Percentiles rank a stretch among this genome's conserved stretches.
Conservation (phyloP, 1,139 yeast species). For the Schwanniomyces etchellsii region DNA sequence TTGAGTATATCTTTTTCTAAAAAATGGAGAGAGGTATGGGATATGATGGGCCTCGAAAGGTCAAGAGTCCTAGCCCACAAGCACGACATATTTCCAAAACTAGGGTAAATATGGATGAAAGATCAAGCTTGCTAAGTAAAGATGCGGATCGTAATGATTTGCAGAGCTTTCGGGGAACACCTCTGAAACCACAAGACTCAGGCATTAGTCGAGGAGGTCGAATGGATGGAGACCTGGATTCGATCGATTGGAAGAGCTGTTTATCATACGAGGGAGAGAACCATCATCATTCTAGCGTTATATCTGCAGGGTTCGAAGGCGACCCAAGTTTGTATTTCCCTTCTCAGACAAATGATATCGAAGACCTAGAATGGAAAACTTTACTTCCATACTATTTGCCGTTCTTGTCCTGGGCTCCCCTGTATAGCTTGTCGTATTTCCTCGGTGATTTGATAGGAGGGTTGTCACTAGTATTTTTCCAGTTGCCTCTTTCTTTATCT, state of each 20-base stretch:
- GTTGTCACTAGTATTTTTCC: conserved; percentile 82
- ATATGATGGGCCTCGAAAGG: not conserved
- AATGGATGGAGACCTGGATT: not conserved
- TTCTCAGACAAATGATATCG: not conserved
- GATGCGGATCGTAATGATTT: not conserved
- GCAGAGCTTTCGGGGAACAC: not conserved
- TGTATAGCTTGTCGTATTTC: conserved; percentile 48
- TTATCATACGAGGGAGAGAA: not conserved
- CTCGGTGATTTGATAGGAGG: conserved; percentile 84
- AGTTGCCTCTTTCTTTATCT: conserved; percentile 82
- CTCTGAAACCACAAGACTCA: not conserved
- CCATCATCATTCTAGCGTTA: no score
- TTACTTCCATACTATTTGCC: conserved; percentile 71
- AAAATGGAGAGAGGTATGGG: not conserved
- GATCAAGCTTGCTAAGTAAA: conserved; percentile 15
- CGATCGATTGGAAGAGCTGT: not conserved
- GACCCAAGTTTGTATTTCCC: not conserved
- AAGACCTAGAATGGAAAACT: conserved; percentile 3
- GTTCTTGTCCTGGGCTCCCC: conserved; percentile 70
- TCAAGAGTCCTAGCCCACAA: conserved; percentile 26
- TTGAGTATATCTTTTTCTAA: no score
- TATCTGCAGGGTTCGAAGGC: no score
- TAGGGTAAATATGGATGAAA: conserved; percentile 24
- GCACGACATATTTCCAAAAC: conserved; percentile 25
- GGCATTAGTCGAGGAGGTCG: not conserved